Evolutionary conservation across 2,329 filamentous ascomycete genomes (phyloP).

Genomic region (Nothophaeocryptopus gaeumannii): DNA sequence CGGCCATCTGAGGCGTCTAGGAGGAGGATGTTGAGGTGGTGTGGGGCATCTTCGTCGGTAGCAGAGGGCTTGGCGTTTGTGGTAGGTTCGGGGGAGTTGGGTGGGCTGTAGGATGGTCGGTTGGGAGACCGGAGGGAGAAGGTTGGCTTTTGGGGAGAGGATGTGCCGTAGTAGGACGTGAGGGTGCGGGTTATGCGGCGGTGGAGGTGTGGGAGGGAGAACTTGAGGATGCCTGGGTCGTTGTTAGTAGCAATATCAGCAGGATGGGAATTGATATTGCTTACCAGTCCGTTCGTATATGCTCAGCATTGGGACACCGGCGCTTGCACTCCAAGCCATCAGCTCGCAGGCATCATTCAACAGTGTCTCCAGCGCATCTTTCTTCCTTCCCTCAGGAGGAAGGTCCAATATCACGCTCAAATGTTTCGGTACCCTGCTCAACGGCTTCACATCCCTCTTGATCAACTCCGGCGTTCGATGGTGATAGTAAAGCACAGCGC

Average conservation of each 20-base stretch:
- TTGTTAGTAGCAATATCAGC: not conserved
- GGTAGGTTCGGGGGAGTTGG: constrained; percentile 25
- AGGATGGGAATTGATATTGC: constrained; percentile 24
- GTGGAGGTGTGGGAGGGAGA: constrained; percentile 81
- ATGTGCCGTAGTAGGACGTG: constrained; percentile 77
- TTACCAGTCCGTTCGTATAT: constrained; percentile 89
- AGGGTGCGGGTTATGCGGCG: constrained; percentile 75
- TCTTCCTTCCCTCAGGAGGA: constrained; percentile 64
- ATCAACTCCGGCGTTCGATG: constrained; percentile 94
- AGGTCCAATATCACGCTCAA: constrained; percentile 80
- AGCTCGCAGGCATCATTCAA: constrained; percentile 91
- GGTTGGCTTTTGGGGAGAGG: constrained; percentile 59
- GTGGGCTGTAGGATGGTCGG: constrained; percentile 56
- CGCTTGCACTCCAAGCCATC: constrained; percentile 86
- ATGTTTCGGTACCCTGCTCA: constrained; percentile 76
- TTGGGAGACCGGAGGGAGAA: constrained; percentile 73
- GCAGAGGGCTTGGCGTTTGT: constrained; percentile 35
- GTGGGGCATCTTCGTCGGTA: constrained; percentile 30
- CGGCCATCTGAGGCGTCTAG: constrained; percentile 86
- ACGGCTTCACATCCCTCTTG: constrained; percentile 72
- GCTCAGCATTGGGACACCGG: constrained; percentile 81
- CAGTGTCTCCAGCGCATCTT: constrained; percentile 74
- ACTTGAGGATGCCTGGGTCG: constrained; percentile 74
- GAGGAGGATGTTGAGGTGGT: constrained; percentile 65
- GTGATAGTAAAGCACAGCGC: constrained; percentile 87